These are phyloP conservation scores for Microglena sp. DNA, from an alignment of 139 green algal genomes.

Conservation along the genomic window DNA sequence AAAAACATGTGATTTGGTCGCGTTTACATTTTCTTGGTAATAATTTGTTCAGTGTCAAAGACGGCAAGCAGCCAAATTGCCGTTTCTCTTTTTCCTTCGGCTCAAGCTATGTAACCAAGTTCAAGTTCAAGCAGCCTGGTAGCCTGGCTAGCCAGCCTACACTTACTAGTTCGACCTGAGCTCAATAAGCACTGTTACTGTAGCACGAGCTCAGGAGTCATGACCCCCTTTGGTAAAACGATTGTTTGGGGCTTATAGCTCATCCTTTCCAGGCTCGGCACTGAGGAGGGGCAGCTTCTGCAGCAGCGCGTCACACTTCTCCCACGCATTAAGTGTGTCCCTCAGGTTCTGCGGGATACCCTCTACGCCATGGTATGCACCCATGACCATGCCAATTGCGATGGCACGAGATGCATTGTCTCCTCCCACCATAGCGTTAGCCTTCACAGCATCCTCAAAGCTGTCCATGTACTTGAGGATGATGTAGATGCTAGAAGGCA, in stretches of 20 bases:
- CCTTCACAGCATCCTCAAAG: not conserved
- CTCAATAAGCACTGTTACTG: no score
- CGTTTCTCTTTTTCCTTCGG: no score
- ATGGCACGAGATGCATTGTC: not conserved
- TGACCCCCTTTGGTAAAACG: no score
- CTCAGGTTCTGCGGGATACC: not conserved
- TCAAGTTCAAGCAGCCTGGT: no score
- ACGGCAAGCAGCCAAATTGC: no score
- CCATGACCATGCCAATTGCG: not conserved
- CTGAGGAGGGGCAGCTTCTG: not conserved
- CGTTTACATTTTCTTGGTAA: no score
- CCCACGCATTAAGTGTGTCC: not conserved
- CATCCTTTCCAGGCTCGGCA: not conserved
- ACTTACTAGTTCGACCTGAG: no score
- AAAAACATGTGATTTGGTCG: no score
- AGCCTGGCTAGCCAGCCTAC: no score
- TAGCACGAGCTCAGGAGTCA: no score
- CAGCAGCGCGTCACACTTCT: not conserved
- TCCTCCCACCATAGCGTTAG: not conserved
- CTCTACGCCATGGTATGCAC: not conserved
- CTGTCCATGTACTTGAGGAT: conserved; percentile 1
- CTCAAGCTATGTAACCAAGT: no score
- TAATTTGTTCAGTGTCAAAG: no score
- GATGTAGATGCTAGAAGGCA: conserved; percentile 2
- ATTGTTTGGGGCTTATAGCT: not conserved